Conservation (phyloP, 441 rosid species). For the Corymbia citriodora region DNA sequence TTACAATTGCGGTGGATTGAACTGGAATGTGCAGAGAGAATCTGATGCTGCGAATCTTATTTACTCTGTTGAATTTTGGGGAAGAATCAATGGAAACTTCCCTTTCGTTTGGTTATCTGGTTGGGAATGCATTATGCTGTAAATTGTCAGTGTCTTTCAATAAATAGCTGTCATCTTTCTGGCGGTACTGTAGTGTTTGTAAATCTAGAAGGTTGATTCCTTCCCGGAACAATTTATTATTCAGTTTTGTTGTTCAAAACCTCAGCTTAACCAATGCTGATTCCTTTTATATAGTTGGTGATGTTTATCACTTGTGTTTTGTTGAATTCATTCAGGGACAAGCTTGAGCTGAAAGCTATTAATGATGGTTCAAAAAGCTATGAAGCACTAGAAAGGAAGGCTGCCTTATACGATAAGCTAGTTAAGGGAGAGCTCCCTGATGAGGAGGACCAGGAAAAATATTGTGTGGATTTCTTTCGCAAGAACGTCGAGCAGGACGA, state of each 20-base stretch:
- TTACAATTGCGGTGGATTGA: neutral
- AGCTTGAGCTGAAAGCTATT: conserved; percentile 82
- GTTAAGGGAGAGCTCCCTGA: conserved; percentile 77
- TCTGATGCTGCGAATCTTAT: neutral
- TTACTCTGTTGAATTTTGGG: neutral
- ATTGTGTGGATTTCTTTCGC: conserved; percentile 81
- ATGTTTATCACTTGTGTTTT: neutral
- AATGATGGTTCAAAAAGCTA: conserved; percentile 76
- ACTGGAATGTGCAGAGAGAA: neutral
- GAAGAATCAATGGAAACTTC: neutral
- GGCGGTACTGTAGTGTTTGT: neutral
- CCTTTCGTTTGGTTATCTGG: neutral
- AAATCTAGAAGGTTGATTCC: neutral
- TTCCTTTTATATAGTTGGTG: neutral
- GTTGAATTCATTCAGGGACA: conserved; percentile 46
- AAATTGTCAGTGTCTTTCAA: neutral
- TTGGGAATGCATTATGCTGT: neutral
- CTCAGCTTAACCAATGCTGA: neutral
- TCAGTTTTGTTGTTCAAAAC: neutral
- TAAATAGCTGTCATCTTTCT: neutral
- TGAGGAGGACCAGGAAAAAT: conserved; percentile 82
- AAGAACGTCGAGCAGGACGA: conserved; percentile 52
- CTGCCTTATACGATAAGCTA: conserved; percentile 76
- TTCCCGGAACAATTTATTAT: neutral
- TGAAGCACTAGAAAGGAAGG: conserved; percentile 89